These are phyloP conservation scores for Capsicum rhomboideum DNA, from an alignment of 257 asterid species.

Conservation along the genomic window DNA sequence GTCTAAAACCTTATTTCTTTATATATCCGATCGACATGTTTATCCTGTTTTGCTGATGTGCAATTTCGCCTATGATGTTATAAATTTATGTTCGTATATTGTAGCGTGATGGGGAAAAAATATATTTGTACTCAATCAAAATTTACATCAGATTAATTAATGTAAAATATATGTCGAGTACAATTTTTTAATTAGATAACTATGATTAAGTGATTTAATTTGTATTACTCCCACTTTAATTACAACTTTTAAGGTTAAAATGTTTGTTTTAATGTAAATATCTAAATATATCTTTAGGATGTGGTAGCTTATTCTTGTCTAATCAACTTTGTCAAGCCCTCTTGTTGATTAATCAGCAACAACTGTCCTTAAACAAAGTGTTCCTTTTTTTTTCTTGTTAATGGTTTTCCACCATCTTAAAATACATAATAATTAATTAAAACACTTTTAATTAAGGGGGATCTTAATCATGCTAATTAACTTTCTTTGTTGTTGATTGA, in stretches of 20 bases:
- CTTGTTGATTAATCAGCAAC: conserved; percentile 25
- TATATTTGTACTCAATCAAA: no score
- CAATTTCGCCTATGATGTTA: not conserved
- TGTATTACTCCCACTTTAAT: no score
- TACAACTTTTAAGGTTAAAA: not conserved
- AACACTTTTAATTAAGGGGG: conserved; percentile 25
- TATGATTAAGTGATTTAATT: no score
- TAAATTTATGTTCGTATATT: not conserved
- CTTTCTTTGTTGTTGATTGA: conserved; percentile 62
- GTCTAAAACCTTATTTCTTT: not conserved
- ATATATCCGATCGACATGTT: not conserved
- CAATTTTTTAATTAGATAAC: no score
- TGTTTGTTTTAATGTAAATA: not conserved
- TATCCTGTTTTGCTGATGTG: not conserved
- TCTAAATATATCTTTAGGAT: not conserved
- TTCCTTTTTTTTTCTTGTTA: conserved; percentile 5
- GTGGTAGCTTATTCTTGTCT: conserved; percentile 6
- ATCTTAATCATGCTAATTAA: conserved; percentile 36
- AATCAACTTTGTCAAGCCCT: conserved; percentile 29
- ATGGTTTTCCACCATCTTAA: conserved; percentile 48
- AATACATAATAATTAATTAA: not conserved
- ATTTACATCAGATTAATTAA: no score
- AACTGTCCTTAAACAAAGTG: conserved; percentile 26
- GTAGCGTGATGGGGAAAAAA: no score
- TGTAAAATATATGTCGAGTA: no score